A percentile compares a stretch with the other conserved stretches of the same genome.
Conservation (phyloP, 805 yeast genomes). For the Metschnikowia santaceciliae region DNA sequence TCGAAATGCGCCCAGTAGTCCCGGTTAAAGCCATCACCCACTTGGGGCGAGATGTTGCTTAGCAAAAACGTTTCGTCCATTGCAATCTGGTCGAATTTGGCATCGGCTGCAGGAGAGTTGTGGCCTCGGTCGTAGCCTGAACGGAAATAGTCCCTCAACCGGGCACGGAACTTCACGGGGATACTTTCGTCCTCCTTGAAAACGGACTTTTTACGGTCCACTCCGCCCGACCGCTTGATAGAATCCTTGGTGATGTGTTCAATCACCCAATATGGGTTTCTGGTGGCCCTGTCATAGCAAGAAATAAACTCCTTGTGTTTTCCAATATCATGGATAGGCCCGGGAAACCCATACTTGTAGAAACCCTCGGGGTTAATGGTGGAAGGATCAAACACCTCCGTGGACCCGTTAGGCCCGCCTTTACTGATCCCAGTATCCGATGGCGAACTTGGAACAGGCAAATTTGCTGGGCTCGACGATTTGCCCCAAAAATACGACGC, state of each 20-base stretch:
- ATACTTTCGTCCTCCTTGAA: constrained; percentile 84
- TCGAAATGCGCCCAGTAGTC: constrained; percentile 98
- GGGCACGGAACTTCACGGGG: constrained; percentile 73
- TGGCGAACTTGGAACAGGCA: constrained; percentile 5
- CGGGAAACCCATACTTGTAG: constrained; percentile 92
- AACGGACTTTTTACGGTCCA: constrained; percentile 74
- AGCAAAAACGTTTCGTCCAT: constrained; percentile 93
- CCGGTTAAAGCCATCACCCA: constrained; percentile 95
- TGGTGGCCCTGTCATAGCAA: constrained; percentile 77
- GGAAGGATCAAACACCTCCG: constrained; percentile 25
- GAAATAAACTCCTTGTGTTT: constrained; percentile 74
- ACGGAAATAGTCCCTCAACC: constrained; percentile 81
- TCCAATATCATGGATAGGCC: constrained; percentile 84
- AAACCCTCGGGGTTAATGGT: constrained; percentile 70
- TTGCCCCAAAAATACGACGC: constrained; percentile 41
- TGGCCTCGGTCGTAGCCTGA: constrained; percentile 97
- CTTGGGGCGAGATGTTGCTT: constrained; percentile 94
- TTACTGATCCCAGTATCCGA: constrained; percentile 9
- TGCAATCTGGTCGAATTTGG: constrained; percentile 82
- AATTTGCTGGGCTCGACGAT: constrained; percentile 20
- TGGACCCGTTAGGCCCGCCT: constrained; percentile 1
- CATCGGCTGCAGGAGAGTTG: constrained; percentile 97
- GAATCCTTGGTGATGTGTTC: constrained; percentile 85
- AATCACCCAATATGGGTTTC: constrained; percentile 86
- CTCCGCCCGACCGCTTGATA: constrained; percentile 45